Evolutionary conservation across 768 basidiomycete genomes (phyloP).

Genomic region (Boletus insuetus): DNA sequence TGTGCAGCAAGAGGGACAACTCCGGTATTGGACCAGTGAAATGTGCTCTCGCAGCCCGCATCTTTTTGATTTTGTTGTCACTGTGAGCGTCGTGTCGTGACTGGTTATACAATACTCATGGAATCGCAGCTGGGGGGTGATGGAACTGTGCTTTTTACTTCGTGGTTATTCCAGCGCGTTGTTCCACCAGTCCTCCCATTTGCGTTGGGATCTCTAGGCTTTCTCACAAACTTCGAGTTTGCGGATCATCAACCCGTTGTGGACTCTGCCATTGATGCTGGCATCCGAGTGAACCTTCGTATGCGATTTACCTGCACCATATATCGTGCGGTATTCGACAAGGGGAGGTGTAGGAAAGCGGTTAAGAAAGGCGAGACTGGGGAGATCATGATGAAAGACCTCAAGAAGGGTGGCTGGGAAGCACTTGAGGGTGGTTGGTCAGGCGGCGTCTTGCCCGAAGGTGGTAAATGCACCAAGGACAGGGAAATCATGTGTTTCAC

Average conservation of each 20-base stretch:
- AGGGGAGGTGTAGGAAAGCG: constrained; percentile 68
- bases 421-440: constrained; percentile 82
- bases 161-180: constrained; percentile 97
- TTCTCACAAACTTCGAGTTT: constrained; percentile 97
- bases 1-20: constrained; percentile 73
- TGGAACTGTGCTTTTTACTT: constrained; percentile 97
- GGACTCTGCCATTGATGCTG: constrained; percentile 84
- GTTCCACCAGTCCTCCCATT: constrained; percentile 99
- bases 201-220: constrained; percentile 94
- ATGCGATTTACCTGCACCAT: constrained; percentile 99
- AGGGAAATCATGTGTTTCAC: constrained; percentile 99
- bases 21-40: constrained; percentile 95
- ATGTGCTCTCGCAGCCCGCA: constrained; percentile 93
- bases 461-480: constrained; percentile 63
- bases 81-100: constrained; percentile 52
- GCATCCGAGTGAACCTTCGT: constrained; percentile 94
- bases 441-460: constrained; percentile 41
- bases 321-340: constrained; percentile 84
- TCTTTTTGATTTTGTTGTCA: constrained; percentile 96
- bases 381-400: constrained; percentile 94
- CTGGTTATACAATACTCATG: constrained; percentile 9
- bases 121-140: constrained; percentile 85
- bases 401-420: constrained; percentile 93
- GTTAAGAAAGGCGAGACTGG: constrained; percentile 93
- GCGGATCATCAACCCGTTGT: constrained; percentile 80